Base-by-base conservation (phyloP, 2,329 filamentous ascomycete genomes). In the Lasiodiplodia sp. region DNA sequence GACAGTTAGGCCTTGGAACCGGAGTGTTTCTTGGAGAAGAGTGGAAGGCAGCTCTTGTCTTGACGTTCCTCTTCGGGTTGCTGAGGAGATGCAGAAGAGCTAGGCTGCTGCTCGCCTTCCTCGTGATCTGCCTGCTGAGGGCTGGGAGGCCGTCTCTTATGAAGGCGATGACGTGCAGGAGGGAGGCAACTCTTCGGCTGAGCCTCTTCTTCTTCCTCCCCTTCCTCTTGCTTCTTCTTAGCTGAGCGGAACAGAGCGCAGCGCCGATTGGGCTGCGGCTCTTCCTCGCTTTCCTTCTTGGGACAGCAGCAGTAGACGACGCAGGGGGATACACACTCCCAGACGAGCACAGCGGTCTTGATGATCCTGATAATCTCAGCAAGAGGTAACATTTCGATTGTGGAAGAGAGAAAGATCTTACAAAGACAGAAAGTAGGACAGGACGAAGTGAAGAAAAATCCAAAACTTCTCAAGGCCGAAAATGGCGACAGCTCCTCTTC, bases 241-340 rank as follows among this genome's bases (percentile, higher is more conserved):
- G 23, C 21, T 10, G 25, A 44, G 1, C 44, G 18, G 47, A 64
- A 64, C 2, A 64, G 60, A 34, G 60, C 47, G 44, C 60, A 64
- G 38, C 60, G 60, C 44, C 60, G 60, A 18, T 37, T 52, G 47
- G 60, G 60, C 60, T 52, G 60, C n/a, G 44, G 47, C 25, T 51
- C 44, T 25, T 47, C 38, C 11, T 52, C 56, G 16, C 40, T 44
- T 11, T 64, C 60, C 16, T 64, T 18, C 3, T 64, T 52, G 60
- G 60, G 60, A 47, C 60, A 64, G 60, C 60, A 64, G 60, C 60
- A 64, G 44, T 28, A 64, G 40, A 37, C 52, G 40, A 64, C 47
- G 60, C 60, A 64, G 60, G 60, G 60, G 11, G 60, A 64, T 34
- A 52, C 60, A 64, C 60, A 64, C 60, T 64, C 60, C 60, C 60